Evolutionary conservation across 495 filamentous ascomycete genomes (phyloP), one percentile per base, ranked within the genome.

Genomic region (Penicillium nucicola): DNA sequence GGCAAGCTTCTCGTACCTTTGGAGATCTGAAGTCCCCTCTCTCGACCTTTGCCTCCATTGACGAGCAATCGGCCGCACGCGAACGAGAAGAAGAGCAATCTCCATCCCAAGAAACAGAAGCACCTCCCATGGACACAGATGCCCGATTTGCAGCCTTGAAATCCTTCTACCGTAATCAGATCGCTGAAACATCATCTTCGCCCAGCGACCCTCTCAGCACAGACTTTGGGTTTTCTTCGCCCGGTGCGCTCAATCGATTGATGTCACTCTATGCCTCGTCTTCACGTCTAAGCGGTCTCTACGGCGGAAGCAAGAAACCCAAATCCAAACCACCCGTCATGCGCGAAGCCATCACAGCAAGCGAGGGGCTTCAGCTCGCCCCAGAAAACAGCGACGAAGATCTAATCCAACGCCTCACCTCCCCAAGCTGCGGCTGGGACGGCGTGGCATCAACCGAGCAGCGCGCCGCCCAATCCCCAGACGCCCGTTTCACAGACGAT

Each of bases 191-290:
- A 15, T 75, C 76, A 15, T 73, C 72, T 17, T 70, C 77, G 1
- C 77, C 80, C 18, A 77, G 71, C 15, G 76, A 84, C 51, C 74
- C 74, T 41, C 62, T 77, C 5, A 64, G 65, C 13, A 64, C 69
- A 0, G 71, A 58, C 55, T 79, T 71, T 57, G 80, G 77, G 25
- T 85, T 85, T 50, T 91, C 89, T 42, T 95, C 91, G 1, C 92
- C 92, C 0, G 85, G 78, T 8, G 83, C 90, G 15, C 72, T 96
- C 35, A 85, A 89, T 37, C 83, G 92, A 15, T 88, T 98, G 54
- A 95, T 98, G 88, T 89, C 81, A 31, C 72, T 98, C 25, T 97
- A 96, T 68, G 87, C 89, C 2, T 84, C 84, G 0, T 70, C 69
- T 4, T 68, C 72, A 7, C 60, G 70, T 7, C 58, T 74, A 7